Conservation (phyloP, 2,329 filamentous ascomycete genomes). For the Tricladium varicosporioides region DNA sequence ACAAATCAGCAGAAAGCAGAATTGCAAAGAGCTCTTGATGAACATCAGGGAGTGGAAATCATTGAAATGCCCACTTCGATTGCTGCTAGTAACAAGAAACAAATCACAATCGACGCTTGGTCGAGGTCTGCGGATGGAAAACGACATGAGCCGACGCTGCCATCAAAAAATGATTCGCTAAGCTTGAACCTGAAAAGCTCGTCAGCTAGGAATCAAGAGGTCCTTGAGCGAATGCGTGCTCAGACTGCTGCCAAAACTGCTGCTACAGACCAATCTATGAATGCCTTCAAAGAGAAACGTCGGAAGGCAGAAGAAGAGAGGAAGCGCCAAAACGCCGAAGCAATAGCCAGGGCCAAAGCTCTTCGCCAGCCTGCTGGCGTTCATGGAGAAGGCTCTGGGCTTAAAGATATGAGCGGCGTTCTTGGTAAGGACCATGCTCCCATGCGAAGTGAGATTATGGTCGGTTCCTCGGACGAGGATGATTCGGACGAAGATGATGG, state of each 20-base stretch:
- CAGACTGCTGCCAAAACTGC: slow-evolving; percentile 9
- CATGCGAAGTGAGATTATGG: slow-evolving; percentile 84
- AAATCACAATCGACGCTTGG: slow-evolving; percentile 61
- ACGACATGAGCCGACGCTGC: slow-evolving; percentile 30
- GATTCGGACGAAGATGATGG: slow-evolving; percentile 72
- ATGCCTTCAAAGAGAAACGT: slow-evolving; percentile 69
- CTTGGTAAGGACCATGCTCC: slow-evolving; percentile 76
- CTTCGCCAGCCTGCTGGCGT: slow-evolving; percentile 54
- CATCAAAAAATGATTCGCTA: slow-evolving; percentile 7
- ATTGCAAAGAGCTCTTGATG: slow-evolving; percentile 61
- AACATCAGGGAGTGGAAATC: slow-evolving; percentile 53
- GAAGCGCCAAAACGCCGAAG: slow-evolving; percentile 68
- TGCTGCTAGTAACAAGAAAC: slow-evolving; percentile 47
- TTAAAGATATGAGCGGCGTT: slow-evolving; percentile 68
- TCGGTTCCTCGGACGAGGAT: slow-evolving; percentile 70
- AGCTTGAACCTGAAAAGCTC: slow-evolving; percentile 1
- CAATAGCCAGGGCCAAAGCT: slow-evolving; percentile 67
- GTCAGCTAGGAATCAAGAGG: slow-evolving; percentile 33
- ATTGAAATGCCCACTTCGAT: slow-evolving; percentile 48
- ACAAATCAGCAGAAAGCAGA: slow-evolving; percentile 82
- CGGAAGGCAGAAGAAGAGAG: slow-evolving; percentile 73
- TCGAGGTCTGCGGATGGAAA: slow-evolving; percentile 49
- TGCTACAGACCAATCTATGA: slow-evolving; percentile 30
- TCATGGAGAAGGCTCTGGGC: slow-evolving; percentile 75
- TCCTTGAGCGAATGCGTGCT: slow-evolving; percentile 26